These are phyloP conservation scores for Quercus berberidifolia DNA, from an alignment of 306 rosid species.

Conservation along the genomic window DNA sequence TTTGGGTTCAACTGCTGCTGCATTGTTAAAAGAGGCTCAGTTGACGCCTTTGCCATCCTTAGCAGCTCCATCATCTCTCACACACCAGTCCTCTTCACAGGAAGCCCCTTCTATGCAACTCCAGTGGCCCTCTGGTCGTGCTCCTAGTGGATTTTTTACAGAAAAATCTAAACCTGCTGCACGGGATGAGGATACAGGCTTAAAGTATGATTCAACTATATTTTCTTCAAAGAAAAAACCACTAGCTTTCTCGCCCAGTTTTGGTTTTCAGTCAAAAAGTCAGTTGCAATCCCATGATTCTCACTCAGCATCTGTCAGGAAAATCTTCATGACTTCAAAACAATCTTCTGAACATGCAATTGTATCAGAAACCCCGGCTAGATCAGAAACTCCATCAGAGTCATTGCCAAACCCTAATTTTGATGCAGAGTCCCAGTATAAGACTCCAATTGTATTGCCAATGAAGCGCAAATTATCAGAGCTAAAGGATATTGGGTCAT, in stretches of 20 bases:
- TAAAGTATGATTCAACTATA: conserved; percentile 38
- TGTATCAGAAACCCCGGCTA: conserved; percentile 31
- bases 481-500: conserved; percentile 53
- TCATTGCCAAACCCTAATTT: conserved; percentile 32
- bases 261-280: conserved; percentile 57
- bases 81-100: conserved; percentile 61
- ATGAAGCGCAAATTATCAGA: conserved; percentile 73
- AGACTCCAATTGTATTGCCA: conserved; percentile 67
- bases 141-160: conserved; percentile 68
- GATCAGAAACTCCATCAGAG: conserved; percentile 41
- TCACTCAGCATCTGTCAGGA: conserved; percentile 38
- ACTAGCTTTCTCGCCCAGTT: conserved; percentile 64
- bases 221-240: conserved; percentile 60
- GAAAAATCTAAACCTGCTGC: conserved; percentile 49
- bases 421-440: conserved; percentile 69
- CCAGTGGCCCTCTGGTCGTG: conserved; percentile 90
- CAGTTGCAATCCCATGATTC: conserved; percentile 46
- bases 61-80: conserved; percentile 70
- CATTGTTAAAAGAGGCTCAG: conserved; percentile 89
- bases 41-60: conserved; percentile 77
- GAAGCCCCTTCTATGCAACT: conserved; percentile 58
- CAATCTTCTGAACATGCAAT: conserved; percentile 41
- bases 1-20: conserved; percentile 58
- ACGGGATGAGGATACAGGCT: conserved; percentile 52
- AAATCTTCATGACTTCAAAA: conserved; percentile 40